Base-by-base conservation (phyloP, 306 rosid species). In the Neltuma alba region DNA sequence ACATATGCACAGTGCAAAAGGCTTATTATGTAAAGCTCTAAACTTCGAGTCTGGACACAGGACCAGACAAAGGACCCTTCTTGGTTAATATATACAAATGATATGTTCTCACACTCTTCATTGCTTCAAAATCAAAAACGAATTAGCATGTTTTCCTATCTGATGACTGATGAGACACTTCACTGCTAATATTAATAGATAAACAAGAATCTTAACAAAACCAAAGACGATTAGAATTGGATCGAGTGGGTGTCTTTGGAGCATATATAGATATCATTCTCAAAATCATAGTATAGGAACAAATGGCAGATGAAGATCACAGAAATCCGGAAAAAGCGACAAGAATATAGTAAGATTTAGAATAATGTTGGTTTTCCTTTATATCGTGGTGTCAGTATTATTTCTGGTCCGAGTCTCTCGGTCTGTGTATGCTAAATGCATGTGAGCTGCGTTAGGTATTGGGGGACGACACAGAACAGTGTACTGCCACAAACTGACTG, bases 401-500 rank as follows among this genome's bases (percentile, higher is more conserved):
- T 60, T 67, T 77, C 27, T 66, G 69, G 69, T 60, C 21, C n/a
- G 68, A 62, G 41, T 27, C 37, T 60, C 7, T 60, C 66, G 66
- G 37, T 14, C 37, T 14, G 18, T 27, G 7, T 58, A 25, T 60
- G 66, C n/a, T 11, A 81, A 81, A 55, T 81, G 83, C 85, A 85
- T 87, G 89, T 85, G 64, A 66, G 82, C 67, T 30, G 28, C 9
- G 74, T 79, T 79, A 40, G 69, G 71, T 72, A 55, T 82, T 78
- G 80, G 89, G 87, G 86, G n/a, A n/a, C n/a, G n/a, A n/a, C n/a
- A 74, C 84, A 87, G 42, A 25, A 74, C 79, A 77, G 74, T 70
- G 83, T 47, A 30, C 87, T 82, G 86, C 79, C 82, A 85, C 36
- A 78, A 88, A 38, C 72, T 81, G 87, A 82, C 54, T 72, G 44